A percentile compares a stretch with the other conserved stretches of the same genome.
Conservation (phyloP, 2,329 filamentous ascomycete species). For the Magnaporthiopsis rhizophila region DNA sequence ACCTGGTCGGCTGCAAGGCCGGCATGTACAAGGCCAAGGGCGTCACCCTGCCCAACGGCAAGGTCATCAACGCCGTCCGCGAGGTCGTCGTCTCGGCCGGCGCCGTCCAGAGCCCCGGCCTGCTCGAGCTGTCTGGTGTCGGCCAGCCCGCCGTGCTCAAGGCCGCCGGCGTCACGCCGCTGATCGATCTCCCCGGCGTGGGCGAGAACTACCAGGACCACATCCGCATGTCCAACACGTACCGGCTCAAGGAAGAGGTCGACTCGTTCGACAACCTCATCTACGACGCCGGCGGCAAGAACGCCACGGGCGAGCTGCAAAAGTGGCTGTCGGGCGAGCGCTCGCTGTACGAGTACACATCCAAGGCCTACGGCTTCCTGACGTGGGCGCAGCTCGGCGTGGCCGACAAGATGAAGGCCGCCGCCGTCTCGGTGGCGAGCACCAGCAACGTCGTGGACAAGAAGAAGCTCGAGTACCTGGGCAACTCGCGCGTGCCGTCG, state of each 20-base stretch:
- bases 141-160: conserved; percentile 40
- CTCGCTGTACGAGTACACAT: conserved; percentile 1
- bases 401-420: neutral
- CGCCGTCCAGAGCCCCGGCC: conserved; percentile 6
- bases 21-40: conserved; percentile 14
- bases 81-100: conserved; percentile 11
- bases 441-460: conserved; percentile 9
- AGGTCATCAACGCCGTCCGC: conserved; percentile 16
- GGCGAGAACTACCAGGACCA: conserved; percentile 39
- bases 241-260: neutral
- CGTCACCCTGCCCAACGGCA: conserved; percentile 19
- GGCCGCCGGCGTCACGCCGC: conserved; percentile 34
- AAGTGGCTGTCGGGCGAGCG: neutral
- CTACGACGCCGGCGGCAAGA: neutral
- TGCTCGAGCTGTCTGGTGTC: conserved; percentile 35
- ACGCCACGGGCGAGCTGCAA: neutral
- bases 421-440: neutral
- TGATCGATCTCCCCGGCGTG: conserved; percentile 49
- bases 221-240: conserved; percentile 2
- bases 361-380: neutral
- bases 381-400: neutral
- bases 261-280: conserved; percentile 10
- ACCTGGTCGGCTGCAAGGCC: conserved; percentile 7
- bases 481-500: conserved; percentile 30
- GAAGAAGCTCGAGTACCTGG: conserved; percentile 16